These are phyloP conservation scores for Aspergillus melleus DNA, from an alignment of 2,329 filamentous ascomycete genomes.

Conservation along the genomic window DNA sequence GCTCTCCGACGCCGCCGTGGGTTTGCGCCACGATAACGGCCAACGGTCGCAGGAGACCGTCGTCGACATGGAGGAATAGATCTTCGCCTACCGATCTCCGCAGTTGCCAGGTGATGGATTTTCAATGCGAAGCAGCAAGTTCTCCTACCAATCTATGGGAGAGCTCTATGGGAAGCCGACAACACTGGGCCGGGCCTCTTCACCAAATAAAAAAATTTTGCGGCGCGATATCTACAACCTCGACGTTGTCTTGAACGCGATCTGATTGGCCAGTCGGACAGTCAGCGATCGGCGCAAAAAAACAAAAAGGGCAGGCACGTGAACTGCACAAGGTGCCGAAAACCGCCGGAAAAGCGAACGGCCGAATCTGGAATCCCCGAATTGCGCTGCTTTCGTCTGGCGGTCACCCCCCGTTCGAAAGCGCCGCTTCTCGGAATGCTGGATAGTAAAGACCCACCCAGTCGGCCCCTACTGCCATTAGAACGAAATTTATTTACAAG, in stretches of 20 bases:
- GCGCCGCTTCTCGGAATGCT: conserved; percentile 30
- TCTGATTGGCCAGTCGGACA: conserved; percentile 21
- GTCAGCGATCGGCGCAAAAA: conserved; percentile 15
- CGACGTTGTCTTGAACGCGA: conserved; percentile 13
- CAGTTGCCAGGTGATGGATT: background rate
- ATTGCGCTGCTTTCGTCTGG: conserved; percentile 27
- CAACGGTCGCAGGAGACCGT: conserved; percentile 35
- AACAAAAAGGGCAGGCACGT: conserved; percentile 16
- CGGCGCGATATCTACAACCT: conserved; percentile 4
- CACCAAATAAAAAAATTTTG: conserved; percentile 3
- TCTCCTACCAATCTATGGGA: background rate
- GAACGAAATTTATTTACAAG: conserved; percentile 33
- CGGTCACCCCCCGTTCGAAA: conserved; percentile 22
- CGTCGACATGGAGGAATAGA: conserved; percentile 46
- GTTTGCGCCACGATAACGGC: conserved; percentile 70
- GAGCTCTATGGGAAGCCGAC: background rate
- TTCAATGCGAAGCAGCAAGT: conserved; percentile 2
- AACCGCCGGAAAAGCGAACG: conserved; percentile 21
- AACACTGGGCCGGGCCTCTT: no score
- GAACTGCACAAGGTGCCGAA: conserved; percentile 29
- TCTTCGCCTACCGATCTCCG: background rate
- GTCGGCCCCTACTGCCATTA: conserved; percentile 16
- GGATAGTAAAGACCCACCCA: conserved; percentile 19
- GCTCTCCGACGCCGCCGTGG: conserved; percentile 77
- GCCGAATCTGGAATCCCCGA: conserved; percentile 9